phyloP scores from a whole-genome alignment of 2,329 filamentous ascomycete species.

The Canariomyces notabilis region DNA sequence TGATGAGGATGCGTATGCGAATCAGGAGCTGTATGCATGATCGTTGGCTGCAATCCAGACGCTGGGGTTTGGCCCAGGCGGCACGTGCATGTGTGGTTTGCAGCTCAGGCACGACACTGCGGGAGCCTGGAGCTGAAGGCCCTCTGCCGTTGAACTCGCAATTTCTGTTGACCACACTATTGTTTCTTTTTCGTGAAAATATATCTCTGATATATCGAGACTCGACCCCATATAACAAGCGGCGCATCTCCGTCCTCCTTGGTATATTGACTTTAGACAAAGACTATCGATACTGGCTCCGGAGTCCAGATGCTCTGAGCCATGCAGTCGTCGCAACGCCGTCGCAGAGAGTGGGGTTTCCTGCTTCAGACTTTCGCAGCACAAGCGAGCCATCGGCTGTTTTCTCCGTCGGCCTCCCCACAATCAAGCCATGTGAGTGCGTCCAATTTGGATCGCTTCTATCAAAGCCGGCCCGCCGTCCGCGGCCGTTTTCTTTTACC shows the following conservation, averaged over 20 bases:
- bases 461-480: slow-evolving; percentile 7
- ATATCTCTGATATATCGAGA: no score
- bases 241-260: no score
- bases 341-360: background rate
- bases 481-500: background rate
- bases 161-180: background rate
- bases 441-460: slow-evolving; percentile 4
- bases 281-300: background rate
- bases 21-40: slow-evolving; percentile 3
- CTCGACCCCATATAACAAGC: no score
- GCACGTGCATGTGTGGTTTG: slow-evolving; percentile 7
- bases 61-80: background rate
- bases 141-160: no score
- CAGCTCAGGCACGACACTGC: background rate
- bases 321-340: background rate
- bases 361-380: background rate
- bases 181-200: background rate
- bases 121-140: no score
- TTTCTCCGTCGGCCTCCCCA: slow-evolving; percentile 9
- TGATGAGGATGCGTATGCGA: no score
- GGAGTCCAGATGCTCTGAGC: background rate
- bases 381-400: slow-evolving; percentile 1
- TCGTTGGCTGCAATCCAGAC: slow-evolving; percentile 3
- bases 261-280: no score
- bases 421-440: background rate